Evolutionary conservation across 495 filamentous ascomycete species (phyloP).

Genomic region (Xylaria flabelliformis): DNA sequence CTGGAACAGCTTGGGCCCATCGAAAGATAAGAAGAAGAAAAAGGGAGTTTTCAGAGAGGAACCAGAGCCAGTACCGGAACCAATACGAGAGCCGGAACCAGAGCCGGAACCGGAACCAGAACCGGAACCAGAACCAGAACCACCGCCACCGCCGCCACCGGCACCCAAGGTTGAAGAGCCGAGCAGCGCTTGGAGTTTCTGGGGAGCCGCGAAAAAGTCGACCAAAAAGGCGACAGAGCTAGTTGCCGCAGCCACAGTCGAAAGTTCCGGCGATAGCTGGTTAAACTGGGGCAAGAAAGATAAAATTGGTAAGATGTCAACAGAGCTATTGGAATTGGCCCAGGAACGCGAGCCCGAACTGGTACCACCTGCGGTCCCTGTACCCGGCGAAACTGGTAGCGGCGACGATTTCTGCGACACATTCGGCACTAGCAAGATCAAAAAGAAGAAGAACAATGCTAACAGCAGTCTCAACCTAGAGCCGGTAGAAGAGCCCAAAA

Average conservation of each 20-base stretch:
- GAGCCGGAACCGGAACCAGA: slow-evolving; percentile 11
- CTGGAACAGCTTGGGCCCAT: slow-evolving; percentile 38
- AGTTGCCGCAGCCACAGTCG: slow-evolving; percentile 17
- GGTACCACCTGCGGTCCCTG: slow-evolving; percentile 28
- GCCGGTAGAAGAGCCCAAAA: slow-evolving; percentile 52
- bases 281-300: slow-evolving; percentile 41
- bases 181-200: slow-evolving; percentile 44
- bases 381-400: slow-evolving; percentile 30
- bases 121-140: background rate
- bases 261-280: slow-evolving; percentile 37
- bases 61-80: background rate
- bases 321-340: slow-evolving; percentile 44
- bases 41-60: slow-evolving; percentile 18
- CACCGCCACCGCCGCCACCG: background rate
- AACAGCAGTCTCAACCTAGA: slow-evolving; percentile 50
- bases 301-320: slow-evolving; percentile 44
- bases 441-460: slow-evolving; percentile 41
- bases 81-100: background rate
- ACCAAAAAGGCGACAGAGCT: slow-evolving; percentile 36
- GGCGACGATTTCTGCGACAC: slow-evolving; percentile 46
- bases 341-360: slow-evolving; percentile 35
- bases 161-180: slow-evolving; percentile 34
- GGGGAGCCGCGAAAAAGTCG: slow-evolving; percentile 44
- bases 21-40: slow-evolving; percentile 44
- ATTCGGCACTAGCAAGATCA: slow-evolving; percentile 41